These are phyloP conservation scores for Russula ochroleuca DNA, from an alignment of 768 basidiomycete species.

Conservation along the genomic window DNA sequence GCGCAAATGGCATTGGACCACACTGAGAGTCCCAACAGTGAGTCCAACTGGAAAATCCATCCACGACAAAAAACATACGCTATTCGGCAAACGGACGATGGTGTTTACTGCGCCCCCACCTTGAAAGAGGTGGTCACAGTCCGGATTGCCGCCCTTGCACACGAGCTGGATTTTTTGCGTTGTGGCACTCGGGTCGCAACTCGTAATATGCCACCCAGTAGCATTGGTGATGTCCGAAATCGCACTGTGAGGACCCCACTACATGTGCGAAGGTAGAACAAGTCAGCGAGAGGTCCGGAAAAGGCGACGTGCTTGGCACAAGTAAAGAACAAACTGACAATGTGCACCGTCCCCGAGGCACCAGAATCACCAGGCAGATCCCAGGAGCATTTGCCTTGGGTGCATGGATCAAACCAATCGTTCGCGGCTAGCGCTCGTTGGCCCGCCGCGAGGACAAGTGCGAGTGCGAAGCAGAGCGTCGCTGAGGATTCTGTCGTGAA, in stretches of 20 bases:
- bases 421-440: constrained; percentile 8
- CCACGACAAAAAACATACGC: background rate
- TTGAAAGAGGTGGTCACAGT: constrained; percentile 27
- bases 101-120: constrained; percentile 19
- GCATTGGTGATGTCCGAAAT: constrained; percentile 22
- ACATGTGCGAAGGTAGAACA: background rate
- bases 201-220: constrained; percentile 11
- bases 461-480: background rate
- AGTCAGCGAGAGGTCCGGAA: background rate
- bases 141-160: background rate
- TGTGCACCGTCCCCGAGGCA: constrained; percentile 5
- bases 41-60: background rate
- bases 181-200: constrained; percentile 2
- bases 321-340: constrained; percentile 17
- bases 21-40: background rate
- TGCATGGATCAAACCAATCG: constrained; percentile 20
- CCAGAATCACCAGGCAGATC: constrained; percentile 4
- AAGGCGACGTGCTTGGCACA: background rate
- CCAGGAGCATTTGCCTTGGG: constrained; percentile 15
- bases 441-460: background rate
- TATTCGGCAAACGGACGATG: constrained; percentile 28
- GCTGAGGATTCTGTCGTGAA: background rate
- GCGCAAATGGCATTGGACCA: constrained; percentile 8
- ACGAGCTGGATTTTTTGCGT: constrained; percentile 10
- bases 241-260: constrained; percentile 17